A percentile compares a stretch with the other conserved stretches of the same genome.
Evolutionary conservation across 495 filamentous ascomycete species (phyloP).

Genomic region (Podospora comata): DNA sequence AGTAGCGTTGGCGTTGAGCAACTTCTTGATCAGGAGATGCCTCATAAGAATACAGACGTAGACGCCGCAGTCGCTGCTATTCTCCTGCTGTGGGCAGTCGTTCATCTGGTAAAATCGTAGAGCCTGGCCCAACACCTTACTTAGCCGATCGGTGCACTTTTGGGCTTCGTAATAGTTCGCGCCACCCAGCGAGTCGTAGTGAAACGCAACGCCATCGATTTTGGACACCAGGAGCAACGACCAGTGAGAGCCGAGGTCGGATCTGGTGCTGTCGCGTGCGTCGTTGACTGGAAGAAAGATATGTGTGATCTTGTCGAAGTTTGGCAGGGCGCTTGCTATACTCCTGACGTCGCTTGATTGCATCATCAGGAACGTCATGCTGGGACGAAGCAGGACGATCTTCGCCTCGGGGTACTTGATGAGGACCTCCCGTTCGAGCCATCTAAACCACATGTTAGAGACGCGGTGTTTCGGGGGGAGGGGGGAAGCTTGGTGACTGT

Average conservation of each 20-base stretch:
- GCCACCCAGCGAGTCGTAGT: conserved; percentile 87
- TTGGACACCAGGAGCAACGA: conserved; percentile 85
- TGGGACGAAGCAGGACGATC: conserved; percentile 88
- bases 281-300: conserved; percentile 98
- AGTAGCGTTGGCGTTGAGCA: conserved; percentile 70
- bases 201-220: conserved; percentile 87
- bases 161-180: conserved; percentile 72
- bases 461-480: neutral
- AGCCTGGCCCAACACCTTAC: conserved; percentile 60
- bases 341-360: conserved; percentile 72
- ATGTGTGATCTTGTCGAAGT: conserved; percentile 80
- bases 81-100: conserved; percentile 89
- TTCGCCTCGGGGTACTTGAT: conserved; percentile 68
- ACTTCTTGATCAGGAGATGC: conserved; percentile 74
- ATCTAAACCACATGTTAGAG: conserved; percentile 49
- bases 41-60: conserved; percentile 95
- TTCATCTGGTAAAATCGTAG: conserved; percentile 72
- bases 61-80: conserved; percentile 89
- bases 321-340: conserved; percentile 69
- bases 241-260: conserved; percentile 94
- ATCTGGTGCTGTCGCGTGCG: conserved; percentile 64
- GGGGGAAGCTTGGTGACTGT: too few relatives aligned
- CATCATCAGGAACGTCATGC: conserved; percentile 91
- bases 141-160: conserved; percentile 62
- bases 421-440: conserved; percentile 85